Conservation (phyloP, 495 filamentous ascomycete genomes). For the Acidomyces sp. region DNA sequence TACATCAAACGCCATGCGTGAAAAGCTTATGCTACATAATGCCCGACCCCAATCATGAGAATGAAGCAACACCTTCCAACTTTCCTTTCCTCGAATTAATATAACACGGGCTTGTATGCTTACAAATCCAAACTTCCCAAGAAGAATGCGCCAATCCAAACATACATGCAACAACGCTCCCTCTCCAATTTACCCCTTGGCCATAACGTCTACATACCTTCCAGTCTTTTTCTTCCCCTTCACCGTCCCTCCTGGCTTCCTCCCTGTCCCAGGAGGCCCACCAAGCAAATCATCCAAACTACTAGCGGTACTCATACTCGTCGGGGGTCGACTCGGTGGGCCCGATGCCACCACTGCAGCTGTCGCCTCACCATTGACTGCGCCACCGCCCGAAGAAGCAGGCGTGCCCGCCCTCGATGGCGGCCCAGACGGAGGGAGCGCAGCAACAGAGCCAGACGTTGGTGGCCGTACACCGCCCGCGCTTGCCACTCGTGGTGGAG, state of each 20-base stretch:
- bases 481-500: conserved; percentile 14
- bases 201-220: conserved; percentile 90
- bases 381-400: conserved; percentile 1
- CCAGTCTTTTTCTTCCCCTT: conserved; percentile 69
- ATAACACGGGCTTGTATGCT: too few relatives aligned
- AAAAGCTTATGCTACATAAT: too few relatives aligned
- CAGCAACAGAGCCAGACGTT: not conserved
- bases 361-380: conserved; percentile 10
- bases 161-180: too few relatives aligned
- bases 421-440: conserved; percentile 13
- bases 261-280: conserved; percentile 41
- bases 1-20: too few relatives aligned
- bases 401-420: conserved; percentile 17
- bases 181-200: too few relatives aligned
- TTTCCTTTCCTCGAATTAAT: too few relatives aligned
- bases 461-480: conserved; percentile 1
- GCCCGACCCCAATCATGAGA: too few relatives aligned
- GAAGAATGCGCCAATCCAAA: too few relatives aligned
- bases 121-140: too few relatives aligned
- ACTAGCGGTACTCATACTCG: conserved; percentile 61
- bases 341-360: conserved; percentile 11
- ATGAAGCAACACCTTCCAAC: too few relatives aligned
- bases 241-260: conserved; percentile 47
- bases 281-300: conserved; percentile 71
- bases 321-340: conserved; percentile 29